Percentiles rank a stretch among this genome's conserved stretches.
Conservation (phyloP, 805 yeast genomes). For the Ogataea zsoltii region DNA sequence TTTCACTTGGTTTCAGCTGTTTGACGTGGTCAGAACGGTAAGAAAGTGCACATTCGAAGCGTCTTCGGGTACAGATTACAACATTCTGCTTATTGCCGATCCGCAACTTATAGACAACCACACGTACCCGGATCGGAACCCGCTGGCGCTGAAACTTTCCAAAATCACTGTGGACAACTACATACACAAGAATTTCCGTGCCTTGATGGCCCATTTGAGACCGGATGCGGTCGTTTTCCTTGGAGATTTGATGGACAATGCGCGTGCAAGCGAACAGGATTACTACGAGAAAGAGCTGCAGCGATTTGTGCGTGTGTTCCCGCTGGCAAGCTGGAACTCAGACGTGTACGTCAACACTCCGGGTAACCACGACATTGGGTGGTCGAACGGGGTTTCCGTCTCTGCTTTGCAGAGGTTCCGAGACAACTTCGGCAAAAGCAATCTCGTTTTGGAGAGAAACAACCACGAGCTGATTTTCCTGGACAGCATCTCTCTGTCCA, state of each 20-base stretch:
- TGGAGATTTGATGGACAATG: constrained; percentile 95
- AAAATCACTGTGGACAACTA: constrained; percentile 71
- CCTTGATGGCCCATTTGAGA: constrained; percentile 62
- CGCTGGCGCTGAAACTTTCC: constrained; percentile 52
- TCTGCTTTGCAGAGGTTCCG: constrained; percentile 63
- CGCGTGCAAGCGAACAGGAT: constrained; percentile 72
- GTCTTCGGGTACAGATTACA: constrained; percentile 7
- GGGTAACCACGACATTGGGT: constrained; percentile 97
- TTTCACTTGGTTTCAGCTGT: constrained; percentile 15
- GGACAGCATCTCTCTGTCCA: constrained; percentile 83
- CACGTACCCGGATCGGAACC: constrained; percentile 73
- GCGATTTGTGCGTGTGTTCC: constrained; percentile 67
- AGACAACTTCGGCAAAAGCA: constrained; percentile 72
- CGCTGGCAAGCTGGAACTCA: constrained; percentile 47
- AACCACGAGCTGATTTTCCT: constrained; percentile 76
- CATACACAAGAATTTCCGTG: constrained; percentile 61
- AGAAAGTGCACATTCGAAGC: constrained; percentile 13
- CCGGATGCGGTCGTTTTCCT: constrained; percentile 80
- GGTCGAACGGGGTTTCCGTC: constrained; percentile 68
- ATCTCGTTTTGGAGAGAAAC: constrained; percentile 51
- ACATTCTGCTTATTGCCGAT: constrained; percentile 66
- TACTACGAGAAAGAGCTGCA: constrained; percentile 68
- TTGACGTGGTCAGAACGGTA: constrained; percentile 8
- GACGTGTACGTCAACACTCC: constrained; percentile 50
- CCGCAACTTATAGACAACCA: constrained; percentile 91